A percentile compares a stretch with the other conserved stretches of the same genome.
phyloP scores from a whole-genome alignment of 371 early-diverging fungal genomes.

The Gilbertella persicaria region DNA sequence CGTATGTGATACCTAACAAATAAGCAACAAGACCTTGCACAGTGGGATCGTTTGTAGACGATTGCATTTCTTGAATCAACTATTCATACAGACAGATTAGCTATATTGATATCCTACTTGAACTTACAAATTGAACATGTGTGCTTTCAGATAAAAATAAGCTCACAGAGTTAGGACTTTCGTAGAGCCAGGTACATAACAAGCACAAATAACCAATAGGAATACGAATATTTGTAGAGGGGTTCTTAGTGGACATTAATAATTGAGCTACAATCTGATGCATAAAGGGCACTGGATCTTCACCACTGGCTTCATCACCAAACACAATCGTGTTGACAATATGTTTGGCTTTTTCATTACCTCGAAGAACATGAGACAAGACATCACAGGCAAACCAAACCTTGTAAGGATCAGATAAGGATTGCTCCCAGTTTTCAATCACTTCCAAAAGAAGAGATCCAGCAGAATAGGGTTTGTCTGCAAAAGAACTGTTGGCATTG shows the following conservation, averaged over 20 bases:
- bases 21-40: constrained; percentile 92
- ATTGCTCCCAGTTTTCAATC: constrained; percentile 75
- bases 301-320: constrained; percentile 70
- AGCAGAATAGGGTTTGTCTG: constrained; percentile 69
- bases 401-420: constrained; percentile 76
- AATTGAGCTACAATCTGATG: constrained; percentile 64
- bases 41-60: constrained; percentile 78
- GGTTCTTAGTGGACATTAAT: constrained; percentile 56
- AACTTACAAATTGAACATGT: constrained; percentile 86
- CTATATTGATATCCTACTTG: neutral
- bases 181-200: constrained; percentile 81
- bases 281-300: constrained; percentile 59
- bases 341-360: constrained; percentile 75
- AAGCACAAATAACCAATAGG: constrained; percentile 73
- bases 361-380: constrained; percentile 74
- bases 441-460: constrained; percentile 82
- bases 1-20: constrained; percentile 81
- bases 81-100: constrained; percentile 19
- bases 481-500: constrained; percentile 41
- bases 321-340: constrained; percentile 73
- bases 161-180: constrained; percentile 74
- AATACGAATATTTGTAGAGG: constrained; percentile 65
- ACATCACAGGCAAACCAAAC: constrained; percentile 89
- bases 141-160: constrained; percentile 87
- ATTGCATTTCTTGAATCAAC: constrained; percentile 87